Evolutionary conservation across 1,139 yeast species (phyloP), one percentile per base, ranked within the genome.

Genomic region (Candida tetrigidarum): DNA sequence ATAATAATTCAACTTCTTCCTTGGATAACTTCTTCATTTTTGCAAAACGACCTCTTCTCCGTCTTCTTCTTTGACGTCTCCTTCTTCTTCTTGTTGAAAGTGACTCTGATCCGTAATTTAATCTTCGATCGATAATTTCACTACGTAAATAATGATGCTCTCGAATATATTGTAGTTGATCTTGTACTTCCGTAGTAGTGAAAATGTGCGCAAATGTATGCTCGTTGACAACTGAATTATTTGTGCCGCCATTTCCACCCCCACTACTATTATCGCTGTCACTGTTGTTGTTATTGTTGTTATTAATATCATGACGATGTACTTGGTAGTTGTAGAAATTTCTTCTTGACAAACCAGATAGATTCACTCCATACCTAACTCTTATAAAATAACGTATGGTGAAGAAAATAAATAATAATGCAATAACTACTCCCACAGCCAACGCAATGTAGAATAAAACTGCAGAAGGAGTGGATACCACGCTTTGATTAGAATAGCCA

Each of bases 381-480:
- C 87, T 64, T 4, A 82, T 70, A 52, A 82, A 77, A 62, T 83
- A 82, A 42, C 86, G 63, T 43, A 79, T 55, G 23, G 87, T 80
- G 67, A 83, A 81, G 60, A 80, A 81, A 10, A 81, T 54, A 54
- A 83, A 81, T 28, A 80, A 60, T 0, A 71, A 27, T 8, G 86
- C 85, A 44, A 82, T 80, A 32, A 75, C 57, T 9, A 80, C 76
- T 5, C 87, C 88, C n/a, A 81, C 79, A 0, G 83, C 78, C 33
- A 83, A 68, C 0, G 88, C 87, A 20, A 83, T 63, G 59, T 81
- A 81, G 62, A 83, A 83, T 28, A 83, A 62, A 19, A 81, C 80
- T 2, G 86, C 80, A 1, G 86, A 80, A 1, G 86, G 86, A 7
- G 76, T 66, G 53, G 67, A 69, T 3, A 77, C 76, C 9, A 69